Conservation (phyloP, 1,284 basidiomycete genomes). For the Phenoliferia sp. region DNA sequence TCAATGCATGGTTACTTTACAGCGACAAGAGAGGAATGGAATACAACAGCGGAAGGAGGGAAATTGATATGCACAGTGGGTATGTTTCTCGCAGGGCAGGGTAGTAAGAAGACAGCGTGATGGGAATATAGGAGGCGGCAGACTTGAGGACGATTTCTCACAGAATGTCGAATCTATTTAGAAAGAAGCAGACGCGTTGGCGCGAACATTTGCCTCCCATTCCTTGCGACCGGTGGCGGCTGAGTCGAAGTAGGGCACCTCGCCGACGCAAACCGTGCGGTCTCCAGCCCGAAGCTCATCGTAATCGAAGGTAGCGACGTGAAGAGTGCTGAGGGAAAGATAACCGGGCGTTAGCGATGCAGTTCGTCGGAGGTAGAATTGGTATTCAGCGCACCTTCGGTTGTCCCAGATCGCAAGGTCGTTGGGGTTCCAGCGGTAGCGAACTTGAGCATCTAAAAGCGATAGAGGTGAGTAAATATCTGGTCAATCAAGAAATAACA, state of each 20-base stretch:
- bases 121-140: too few species aligned
- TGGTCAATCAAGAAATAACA: neutral
- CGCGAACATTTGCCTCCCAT: neutral
- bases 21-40: too few species aligned
- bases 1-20: too few species aligned
- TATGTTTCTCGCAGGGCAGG: too few species aligned
- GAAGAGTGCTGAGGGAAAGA: conserved; percentile 28
- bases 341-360: neutral
- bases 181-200: too few species aligned
- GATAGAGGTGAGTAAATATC: too few species aligned
- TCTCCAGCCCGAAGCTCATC: conserved; percentile 52
- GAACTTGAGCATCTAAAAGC: conserved; percentile 55
- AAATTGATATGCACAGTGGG: too few species aligned
- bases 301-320: conserved; percentile 53
- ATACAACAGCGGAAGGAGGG: too few species aligned
- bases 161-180: too few species aligned
- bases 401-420: conserved; percentile 49
- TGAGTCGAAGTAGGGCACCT: conserved; percentile 52
- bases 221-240: neutral
- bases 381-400: conserved; percentile 12
- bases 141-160: too few species aligned
- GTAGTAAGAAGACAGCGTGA: too few species aligned
- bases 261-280: conserved; percentile 59
- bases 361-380: neutral
- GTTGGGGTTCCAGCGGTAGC: conserved; percentile 47